These are phyloP conservation scores for Digitaria exilis DNA, from an alignment of 202 grass and related monocot genomes.

Conservation along the genomic window DNA sequence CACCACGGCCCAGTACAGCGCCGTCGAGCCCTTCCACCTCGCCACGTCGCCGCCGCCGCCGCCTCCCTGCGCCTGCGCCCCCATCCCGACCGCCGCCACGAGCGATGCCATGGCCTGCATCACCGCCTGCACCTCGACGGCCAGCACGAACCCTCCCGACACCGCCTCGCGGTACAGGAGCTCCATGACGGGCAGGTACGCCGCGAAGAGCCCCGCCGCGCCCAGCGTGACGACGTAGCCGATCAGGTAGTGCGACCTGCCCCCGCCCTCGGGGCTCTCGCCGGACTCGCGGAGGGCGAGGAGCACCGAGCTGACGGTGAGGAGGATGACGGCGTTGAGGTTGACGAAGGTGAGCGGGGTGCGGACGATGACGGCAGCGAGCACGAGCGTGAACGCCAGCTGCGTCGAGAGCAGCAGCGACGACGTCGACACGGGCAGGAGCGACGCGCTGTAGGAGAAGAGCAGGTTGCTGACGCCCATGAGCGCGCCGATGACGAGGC, in stretches of 20 bases:
- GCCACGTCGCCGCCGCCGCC: constrained; percentile 34
- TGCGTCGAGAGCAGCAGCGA: constrained; percentile 85
- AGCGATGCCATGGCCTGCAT: constrained; percentile 56
- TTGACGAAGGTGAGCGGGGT: constrained; percentile 81
- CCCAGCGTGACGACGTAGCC: constrained; percentile 67
- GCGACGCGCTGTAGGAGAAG: constrained; percentile 69
- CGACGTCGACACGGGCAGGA: constrained; percentile 76
- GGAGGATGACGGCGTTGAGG: constrained; percentile 76
- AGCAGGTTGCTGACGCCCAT: constrained; percentile 86
- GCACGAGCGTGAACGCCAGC: constrained; percentile 81
- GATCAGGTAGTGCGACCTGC: constrained; percentile 43
- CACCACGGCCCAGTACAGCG: constrained; percentile 62
- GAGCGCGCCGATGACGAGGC: constrained; percentile 57
- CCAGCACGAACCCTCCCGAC: constrained; percentile 39
- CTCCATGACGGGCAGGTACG: constrained; percentile 79
- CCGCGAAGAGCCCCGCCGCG: constrained; percentile 70
- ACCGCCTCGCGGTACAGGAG: constrained; percentile 59
- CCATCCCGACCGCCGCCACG: constrained; percentile 44
- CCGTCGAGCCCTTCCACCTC: constrained; percentile 50
- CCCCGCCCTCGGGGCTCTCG: constrained; percentile 44
- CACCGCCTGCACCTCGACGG: constrained; percentile 57
- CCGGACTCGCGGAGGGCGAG: constrained; percentile 57
- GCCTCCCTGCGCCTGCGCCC: too few species aligned
- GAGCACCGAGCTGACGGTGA: constrained; percentile 74
- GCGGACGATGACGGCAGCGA: constrained; percentile 65